Percentiles rank a stretch among this genome's conserved stretches.
These are phyloP conservation scores for Gymnopilus dilepis DNA, from an alignment of 768 basidiomycete species.

Conservation along the genomic window DNA sequence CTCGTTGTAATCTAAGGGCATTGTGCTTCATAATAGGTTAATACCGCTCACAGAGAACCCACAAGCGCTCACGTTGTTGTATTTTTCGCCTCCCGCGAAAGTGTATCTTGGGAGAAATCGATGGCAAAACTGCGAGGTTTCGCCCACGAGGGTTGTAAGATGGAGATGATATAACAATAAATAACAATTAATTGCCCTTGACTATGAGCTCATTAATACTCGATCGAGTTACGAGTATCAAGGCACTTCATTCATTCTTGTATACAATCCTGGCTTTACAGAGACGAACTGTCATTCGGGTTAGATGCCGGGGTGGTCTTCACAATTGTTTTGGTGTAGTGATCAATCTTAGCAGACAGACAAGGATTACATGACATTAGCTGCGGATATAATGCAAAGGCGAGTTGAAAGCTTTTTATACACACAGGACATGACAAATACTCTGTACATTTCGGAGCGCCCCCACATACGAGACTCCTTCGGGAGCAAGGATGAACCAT, in stretches of 20 bases:
- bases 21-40: background rate
- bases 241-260: too few relatives aligned
- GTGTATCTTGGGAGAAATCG: background rate
- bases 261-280: too few relatives aligned
- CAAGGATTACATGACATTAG: background rate
- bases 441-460: background rate
- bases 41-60: background rate
- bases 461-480: background rate
- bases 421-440: background rate
- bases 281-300: too few relatives aligned
- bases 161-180: too few relatives aligned
- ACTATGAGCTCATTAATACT: too few relatives aligned
- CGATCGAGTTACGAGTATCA: too few relatives aligned
- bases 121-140: background rate
- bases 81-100: constrained; percentile 4
- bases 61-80: background rate
- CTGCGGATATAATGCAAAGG: background rate
- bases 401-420: background rate
- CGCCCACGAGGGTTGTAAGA: background rate
- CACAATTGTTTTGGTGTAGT: background rate
- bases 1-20: background rate
- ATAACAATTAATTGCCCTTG: too few relatives aligned
- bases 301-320: too few relatives aligned
- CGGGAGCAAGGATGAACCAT: background rate
- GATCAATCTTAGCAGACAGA: background rate